Conservation (phyloP, 139 green algal genomes). For the Auxenochlorella pyrenoidosa region DNA sequence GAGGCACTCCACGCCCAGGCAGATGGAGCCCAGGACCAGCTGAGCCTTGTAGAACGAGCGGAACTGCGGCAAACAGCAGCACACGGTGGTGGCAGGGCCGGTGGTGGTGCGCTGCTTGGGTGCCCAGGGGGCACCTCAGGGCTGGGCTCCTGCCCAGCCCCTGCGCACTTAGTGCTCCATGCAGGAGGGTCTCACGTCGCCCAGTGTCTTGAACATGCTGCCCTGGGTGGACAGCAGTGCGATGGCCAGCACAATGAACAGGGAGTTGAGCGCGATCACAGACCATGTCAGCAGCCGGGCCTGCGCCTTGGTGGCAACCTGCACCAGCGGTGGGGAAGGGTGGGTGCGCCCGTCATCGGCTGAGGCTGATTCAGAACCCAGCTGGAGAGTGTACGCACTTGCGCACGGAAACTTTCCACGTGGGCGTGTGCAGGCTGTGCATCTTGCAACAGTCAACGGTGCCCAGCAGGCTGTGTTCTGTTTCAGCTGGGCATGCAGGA, state of each 20-base stretch:
- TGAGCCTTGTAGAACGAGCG: neutral
- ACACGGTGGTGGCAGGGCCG: neutral
- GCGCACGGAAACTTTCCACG: too few species aligned
- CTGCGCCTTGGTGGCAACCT: slow-evolving; percentile 25
- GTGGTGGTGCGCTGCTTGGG: too few species aligned
- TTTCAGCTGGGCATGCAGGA: too few species aligned
- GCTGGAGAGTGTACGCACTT: too few species aligned
- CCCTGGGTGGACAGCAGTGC: neutral
- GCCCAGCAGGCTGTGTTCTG: too few species aligned
- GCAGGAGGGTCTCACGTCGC: neutral
- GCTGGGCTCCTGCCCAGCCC: too few species aligned
- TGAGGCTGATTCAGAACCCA: too few species aligned
- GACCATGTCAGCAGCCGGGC: slow-evolving; percentile 5
- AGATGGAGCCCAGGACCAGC: neutral
- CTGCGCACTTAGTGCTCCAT: neutral
- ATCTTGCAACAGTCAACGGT: neutral
- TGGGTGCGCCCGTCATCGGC: too few species aligned
- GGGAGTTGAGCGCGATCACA: neutral
- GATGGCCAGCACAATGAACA: neutral
- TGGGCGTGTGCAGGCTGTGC: neutral
- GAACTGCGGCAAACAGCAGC: neutral
- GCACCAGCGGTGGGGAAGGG: neutral
- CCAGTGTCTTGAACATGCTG: neutral
- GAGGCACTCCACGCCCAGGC: neutral
- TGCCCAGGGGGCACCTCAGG: too few species aligned